Base-by-base conservation (phyloP, 192 early-diverging fungal species). In the Funneliformis mosseae region DNA sequence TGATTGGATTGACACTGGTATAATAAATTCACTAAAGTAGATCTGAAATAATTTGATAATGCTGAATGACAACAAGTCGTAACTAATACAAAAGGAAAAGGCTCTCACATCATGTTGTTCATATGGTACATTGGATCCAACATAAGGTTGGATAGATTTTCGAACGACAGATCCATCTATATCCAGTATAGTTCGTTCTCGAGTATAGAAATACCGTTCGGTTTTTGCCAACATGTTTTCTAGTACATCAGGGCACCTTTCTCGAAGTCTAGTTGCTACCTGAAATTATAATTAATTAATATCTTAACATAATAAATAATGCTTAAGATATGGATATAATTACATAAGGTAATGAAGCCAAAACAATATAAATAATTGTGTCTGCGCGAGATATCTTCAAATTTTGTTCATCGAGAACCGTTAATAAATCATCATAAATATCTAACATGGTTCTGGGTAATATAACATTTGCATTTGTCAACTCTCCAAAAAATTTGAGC, bases 261-360 rank as follows among this genome's bases (percentile, higher is more conserved):
- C 88, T 76, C 78, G 80, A 14, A 94, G 73, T 77, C 88, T 76
- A 77, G 84, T 77, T 76, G 86, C 82, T 73, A 86, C 82, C 89
- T 87, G 64, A 27, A 14, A 12, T 50, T 16, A 71, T 43, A 60
- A 63, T 68, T n/a, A 33, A 38, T 74, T 39, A 25, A 6, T 63
- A 63, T 46, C 4, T 42, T 16, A 50, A 14, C 67, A 18, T 67
- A 67, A 80, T 33, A 41, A 39, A 69, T 23, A 42, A 5, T 42
- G 11, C 7, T 6, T 45, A 5, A 5, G 1, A 21, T 55, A 55
- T 55, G 5, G 18, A 55, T 21, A 50, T 4, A 18, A 83, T 66
- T 83, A 90, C 92, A 91, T 91, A 97, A 50, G 96, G 97, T 75
- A 98, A 87, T 55, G 92, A 90, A 43, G 91, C 88, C 71, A 96